Evolutionary conservation across 2,329 filamentous ascomycete species (phyloP).

Genomic region (Samsoniella hepiali): DNA sequence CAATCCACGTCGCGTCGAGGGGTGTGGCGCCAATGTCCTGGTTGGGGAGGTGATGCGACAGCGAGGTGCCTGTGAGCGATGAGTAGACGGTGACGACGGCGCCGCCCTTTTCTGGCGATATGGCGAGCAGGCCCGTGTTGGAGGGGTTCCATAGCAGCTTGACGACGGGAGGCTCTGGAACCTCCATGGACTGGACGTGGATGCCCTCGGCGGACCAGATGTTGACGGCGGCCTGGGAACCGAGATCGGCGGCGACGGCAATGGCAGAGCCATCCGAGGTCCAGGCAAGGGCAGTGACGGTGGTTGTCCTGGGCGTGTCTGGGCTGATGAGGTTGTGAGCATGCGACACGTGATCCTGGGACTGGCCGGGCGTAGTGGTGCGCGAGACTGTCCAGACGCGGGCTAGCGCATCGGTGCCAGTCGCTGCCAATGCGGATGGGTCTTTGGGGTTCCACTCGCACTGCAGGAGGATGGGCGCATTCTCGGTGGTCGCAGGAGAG

Average conservation of each 20-base stretch:
- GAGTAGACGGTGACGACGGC: slow-evolving; percentile 56
- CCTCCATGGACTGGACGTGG: slow-evolving; percentile 51
- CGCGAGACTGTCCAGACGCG: slow-evolving; percentile 63
- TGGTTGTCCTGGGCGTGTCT: slow-evolving; percentile 49
- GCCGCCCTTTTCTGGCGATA: slow-evolving; percentile 54
- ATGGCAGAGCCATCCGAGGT: slow-evolving; percentile 54
- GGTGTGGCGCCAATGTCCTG: slow-evolving; percentile 51
- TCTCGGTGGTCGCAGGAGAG: slow-evolving; percentile 42
- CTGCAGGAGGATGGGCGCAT: slow-evolving; percentile 60
- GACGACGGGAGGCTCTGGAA: slow-evolving; percentile 58
- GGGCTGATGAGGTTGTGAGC: slow-evolving; percentile 48
- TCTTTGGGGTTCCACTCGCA: slow-evolving; percentile 67
- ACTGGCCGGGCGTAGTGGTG: slow-evolving; percentile 24
- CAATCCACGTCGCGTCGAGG: slow-evolving; percentile 59
- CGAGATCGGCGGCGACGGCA: slow-evolving; percentile 56
- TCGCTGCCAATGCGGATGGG: slow-evolving; percentile 63
- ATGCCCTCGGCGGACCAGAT: slow-evolving; percentile 55
- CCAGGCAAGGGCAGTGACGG: slow-evolving; percentile 60
- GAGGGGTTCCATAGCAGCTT: slow-evolving; percentile 60
- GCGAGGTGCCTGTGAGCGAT: slow-evolving; percentile 39
- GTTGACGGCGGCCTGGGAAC: slow-evolving; percentile 49
- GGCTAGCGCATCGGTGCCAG: slow-evolving; percentile 67
- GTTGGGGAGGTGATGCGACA: slow-evolving; percentile 46
- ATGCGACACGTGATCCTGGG: slow-evolving; percentile 41
- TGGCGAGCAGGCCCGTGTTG: slow-evolving; percentile 52